These are phyloP conservation scores for Colletotrichum aenigma DNA, from an alignment of 2,329 filamentous ascomycete species.

Conservation along the genomic window DNA sequence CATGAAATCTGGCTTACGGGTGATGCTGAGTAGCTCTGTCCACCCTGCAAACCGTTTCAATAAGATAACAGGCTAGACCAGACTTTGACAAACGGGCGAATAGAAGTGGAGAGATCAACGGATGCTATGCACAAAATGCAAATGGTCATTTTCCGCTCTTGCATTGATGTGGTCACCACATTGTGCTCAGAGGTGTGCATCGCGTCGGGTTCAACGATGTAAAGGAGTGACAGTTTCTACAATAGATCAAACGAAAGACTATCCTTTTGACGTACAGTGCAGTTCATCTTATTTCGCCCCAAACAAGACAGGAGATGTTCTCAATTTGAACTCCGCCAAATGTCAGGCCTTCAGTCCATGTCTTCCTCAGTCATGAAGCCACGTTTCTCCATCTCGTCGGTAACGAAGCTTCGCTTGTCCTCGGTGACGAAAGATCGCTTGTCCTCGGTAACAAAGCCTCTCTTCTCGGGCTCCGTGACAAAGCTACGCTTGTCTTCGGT, in stretches of 20 bases:
- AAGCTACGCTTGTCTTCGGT: neutral
- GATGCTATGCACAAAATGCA: fast-evolving
- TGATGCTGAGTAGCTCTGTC: neutral
- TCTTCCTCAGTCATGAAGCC: neutral
- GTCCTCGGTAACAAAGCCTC: neutral
- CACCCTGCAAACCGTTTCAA: neutral
- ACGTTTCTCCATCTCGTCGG: neutral
- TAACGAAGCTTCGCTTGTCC: neutral
- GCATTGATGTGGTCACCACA: neutral
- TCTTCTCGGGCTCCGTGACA: neutral
- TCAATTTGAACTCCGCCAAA: neutral
- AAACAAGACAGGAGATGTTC: neutral
- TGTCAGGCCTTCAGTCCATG: neutral
- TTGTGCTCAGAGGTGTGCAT: neutral
- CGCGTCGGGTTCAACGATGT: neutral
- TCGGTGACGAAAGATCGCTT: neutral
- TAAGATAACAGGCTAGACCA: neutral
- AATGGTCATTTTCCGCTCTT: neutral
- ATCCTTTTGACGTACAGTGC: neutral
- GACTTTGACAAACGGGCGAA: neutral
- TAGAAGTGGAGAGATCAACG: neutral
- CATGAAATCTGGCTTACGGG: conserved; percentile 6
- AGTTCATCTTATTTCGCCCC: neutral
- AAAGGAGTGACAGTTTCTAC: neutral
- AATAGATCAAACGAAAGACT: neutral